Base-by-base conservation (phyloP, 768 basidiomycete genomes). In the Mycena rosella region DNA sequence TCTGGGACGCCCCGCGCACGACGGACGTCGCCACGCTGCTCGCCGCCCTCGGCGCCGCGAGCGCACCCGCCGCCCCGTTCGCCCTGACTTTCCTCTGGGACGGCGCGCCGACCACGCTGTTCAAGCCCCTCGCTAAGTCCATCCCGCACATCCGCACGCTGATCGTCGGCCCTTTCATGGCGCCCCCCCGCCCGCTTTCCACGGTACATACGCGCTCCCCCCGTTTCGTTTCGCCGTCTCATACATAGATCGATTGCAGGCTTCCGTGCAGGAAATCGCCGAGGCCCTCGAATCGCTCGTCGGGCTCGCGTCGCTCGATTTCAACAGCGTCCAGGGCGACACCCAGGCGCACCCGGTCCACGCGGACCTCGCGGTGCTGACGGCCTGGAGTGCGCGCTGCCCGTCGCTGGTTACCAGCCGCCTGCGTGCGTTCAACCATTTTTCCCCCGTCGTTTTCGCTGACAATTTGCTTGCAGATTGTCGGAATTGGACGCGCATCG, bases 11-110 rank as follows among this genome's bases (percentile, higher is more conserved):
- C 24, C 63, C 56, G 24, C 36, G 8, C 2, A 14, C 7, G 17
- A 59, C 56, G 5, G 63, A 65, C 30, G n/a, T 65, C 9, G 56
- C 51, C 2, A 22, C 36, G 13, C 49, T 65, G 9, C n/a, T 65
- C 14, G 22, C 17, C 1, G 56, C 18, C 5, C 48, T 65, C 9
- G 56, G 29, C 8, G 34, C 26, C 15, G 63, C 56, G 4, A 52
- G 48, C 18, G 11, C 29, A 10, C 48, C 56, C 1, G 2, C 15
- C 3, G 32, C 27, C 0, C 55, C 55, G 7, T 65, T 65, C 30
- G 9, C 27, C 22, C 49, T 65, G 1, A 59, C 56, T 1, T 52
- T 65, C 20, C 49, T 65, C 22, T 58, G 56, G 48, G 63, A 65
- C 40, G 63, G 63, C 26, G 48, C 48, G 22, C 38, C 51, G 40